Evolutionary conservation across 352 stramenopile species (phyloP).

Genomic region (Globisporangium carolinianum): DNA sequence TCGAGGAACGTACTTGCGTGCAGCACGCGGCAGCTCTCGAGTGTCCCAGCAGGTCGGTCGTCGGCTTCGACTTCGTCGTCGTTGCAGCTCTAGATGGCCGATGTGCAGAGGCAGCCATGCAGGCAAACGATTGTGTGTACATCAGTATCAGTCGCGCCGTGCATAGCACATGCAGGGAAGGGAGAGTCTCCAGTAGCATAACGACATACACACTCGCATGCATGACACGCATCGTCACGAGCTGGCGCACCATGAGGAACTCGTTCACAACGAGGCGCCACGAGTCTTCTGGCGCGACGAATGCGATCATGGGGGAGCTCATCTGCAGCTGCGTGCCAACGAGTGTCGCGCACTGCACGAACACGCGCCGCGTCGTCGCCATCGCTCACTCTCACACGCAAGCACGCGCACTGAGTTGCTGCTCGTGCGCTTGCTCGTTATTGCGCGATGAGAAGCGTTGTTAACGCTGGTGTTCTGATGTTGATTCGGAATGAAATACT

Average conservation of each 20-base stretch:
- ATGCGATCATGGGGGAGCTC: conserved; percentile 48
- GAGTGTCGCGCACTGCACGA: conserved; percentile 50
- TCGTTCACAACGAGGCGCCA: conserved; percentile 69
- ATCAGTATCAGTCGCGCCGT: neutral
- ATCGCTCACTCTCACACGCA: conserved; percentile 10
- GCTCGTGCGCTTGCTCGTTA: neutral
- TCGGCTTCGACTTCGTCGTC: conserved; percentile 68
- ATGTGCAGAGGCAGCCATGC: neutral
- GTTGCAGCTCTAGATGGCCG: conserved; percentile 43
- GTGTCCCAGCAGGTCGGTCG: conserved; percentile 41
- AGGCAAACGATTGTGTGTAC: neutral
- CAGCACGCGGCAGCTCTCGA: conserved; percentile 53
- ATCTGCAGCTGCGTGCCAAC: conserved; percentile 23
- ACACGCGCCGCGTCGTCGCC: conserved; percentile 54
- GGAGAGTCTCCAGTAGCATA: too few species aligned
- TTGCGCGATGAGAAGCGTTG: neutral
- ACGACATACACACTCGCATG: neutral
- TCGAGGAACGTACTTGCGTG: conserved; percentile 40
- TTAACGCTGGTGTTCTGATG: too few species aligned
- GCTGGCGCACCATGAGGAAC: conserved; percentile 57
- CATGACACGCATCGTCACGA: neutral
- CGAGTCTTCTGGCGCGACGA: conserved; percentile 48
- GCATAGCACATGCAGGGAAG: neutral
- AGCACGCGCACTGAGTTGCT: neutral
- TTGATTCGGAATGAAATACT: too few species aligned